phyloP scores from a whole-genome alignment of 768 basidiomycete genomes.

The Leucosporidium scottii region DNA sequence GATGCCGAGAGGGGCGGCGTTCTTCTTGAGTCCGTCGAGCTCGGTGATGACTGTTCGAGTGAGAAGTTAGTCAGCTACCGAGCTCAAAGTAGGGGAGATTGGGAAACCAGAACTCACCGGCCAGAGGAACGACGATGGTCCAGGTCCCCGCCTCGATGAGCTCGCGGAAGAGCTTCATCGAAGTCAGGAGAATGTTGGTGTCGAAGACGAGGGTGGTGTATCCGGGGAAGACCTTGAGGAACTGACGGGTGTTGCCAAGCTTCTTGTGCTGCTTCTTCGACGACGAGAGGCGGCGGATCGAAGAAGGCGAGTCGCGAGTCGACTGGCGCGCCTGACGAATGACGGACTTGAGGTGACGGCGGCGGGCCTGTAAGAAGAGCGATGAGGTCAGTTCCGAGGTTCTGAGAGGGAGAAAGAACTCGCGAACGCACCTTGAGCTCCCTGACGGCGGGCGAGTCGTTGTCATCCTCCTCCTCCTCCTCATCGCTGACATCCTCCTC shows the following conservation, averaged over 20 bases:
- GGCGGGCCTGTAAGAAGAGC: conserved; percentile 53
- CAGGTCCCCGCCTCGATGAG: conserved; percentile 73
- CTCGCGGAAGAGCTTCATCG: conserved; percentile 61
- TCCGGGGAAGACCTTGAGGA: conserved; percentile 62
- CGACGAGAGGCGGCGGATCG: conserved; percentile 34
- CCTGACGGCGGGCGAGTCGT: conserved; percentile 48
- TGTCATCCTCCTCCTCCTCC: conserved; percentile 50
- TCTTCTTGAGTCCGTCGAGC: conserved; percentile 76
- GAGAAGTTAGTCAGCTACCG: too few species aligned
- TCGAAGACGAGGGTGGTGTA: conserved; percentile 88
- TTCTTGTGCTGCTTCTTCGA: conserved; percentile 26
- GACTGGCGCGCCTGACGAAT: conserved; percentile 41
- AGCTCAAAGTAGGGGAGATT: too few species aligned
- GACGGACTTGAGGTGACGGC: conserved; percentile 65
- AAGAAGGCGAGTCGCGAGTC: conserved; percentile 29
- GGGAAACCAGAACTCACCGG: conserved; percentile 41
- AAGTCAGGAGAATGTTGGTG: conserved; percentile 87
- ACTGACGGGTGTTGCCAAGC: conserved; percentile 39
- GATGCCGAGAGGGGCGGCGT: conserved; percentile 58
- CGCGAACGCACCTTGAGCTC: conserved; percentile 61
- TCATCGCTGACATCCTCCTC: conserved; percentile 46
- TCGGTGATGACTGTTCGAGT: conserved; percentile 93
- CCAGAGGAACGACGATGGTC: conserved; percentile 86
- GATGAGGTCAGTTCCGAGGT: background rate
- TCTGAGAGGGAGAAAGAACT: too few species aligned